phyloP scores from a whole-genome alignment of 2,329 filamentous ascomycete genomes.

The Calcarisporium arbuscula region DNA sequence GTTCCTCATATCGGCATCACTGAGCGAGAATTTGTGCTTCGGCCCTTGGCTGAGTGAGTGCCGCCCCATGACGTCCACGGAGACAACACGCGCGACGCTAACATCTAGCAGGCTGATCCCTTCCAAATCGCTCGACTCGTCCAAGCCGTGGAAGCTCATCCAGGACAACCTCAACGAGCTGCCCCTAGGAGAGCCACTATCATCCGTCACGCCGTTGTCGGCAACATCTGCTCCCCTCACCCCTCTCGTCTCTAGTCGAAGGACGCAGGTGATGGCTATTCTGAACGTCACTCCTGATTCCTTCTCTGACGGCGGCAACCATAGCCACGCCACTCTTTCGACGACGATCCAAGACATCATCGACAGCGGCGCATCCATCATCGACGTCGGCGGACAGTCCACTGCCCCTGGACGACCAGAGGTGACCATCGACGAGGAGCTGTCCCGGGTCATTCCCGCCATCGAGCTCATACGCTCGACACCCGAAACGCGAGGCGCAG shows the following conservation, averaged over 20 bases:
- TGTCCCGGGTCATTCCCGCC: constrained; percentile 71
- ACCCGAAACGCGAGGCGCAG: constrained; percentile 55
- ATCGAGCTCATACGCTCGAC: constrained; percentile 65
- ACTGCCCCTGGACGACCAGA: constrained; percentile 71
- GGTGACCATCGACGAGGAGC: constrained; percentile 67
- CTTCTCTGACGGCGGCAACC: constrained; percentile 82
- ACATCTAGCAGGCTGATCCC: constrained; percentile 56
- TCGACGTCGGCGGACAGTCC: constrained; percentile 91
- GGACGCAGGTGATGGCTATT: constrained; percentile 85
- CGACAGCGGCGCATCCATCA: constrained; percentile 66
- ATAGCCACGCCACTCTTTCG: constrained; percentile 49
- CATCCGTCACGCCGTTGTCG: constrained; percentile 52
- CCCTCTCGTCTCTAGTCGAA: constrained; percentile 49
- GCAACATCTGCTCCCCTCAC: constrained; percentile 44
- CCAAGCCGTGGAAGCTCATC: constrained; percentile 53
- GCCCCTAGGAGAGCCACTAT: constrained; percentile 42
- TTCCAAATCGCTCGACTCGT: constrained; percentile 42
- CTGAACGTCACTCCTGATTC: constrained; percentile 94
- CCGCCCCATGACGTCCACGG: too few species aligned
- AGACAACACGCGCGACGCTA: too few species aligned
- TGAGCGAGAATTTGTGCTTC: constrained; percentile 89
- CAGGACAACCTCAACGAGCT: constrained; percentile 58
- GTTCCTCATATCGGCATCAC: constrained; percentile 80
- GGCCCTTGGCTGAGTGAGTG: constrained; percentile 71
- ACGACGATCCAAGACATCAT: constrained; percentile 58